Evolutionary conservation across 2,329 filamentous ascomycete species (phyloP), one percentile per base, ranked within the genome.

Genomic region (Catunica adiposa): DNA sequence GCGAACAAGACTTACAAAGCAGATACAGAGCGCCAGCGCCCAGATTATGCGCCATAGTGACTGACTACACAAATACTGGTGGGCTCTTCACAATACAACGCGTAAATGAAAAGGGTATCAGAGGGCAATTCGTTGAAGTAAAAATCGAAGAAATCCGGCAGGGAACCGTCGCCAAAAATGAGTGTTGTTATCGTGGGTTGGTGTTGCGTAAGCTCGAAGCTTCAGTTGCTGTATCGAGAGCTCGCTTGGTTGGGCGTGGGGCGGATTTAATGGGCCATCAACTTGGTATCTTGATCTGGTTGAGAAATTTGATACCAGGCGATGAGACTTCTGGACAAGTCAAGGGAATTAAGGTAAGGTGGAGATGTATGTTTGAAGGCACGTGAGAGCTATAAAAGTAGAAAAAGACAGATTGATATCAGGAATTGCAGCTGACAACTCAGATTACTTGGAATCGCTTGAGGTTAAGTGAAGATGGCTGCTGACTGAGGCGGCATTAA

Each of bases 21-120:
- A 60, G 53, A 54, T 59, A 58, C 53, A 57, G 51, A 54, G 57
- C 59, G 40, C 54, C 51, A 52, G 56, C 57, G 51, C 51, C 57
- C 48, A 60, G 51, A 42, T 58, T 50, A 29, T 56, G 54, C 48
- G 56, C 53, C 56, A 58, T 58, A 31, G 15, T 52, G 29, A 20
- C 42, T n/a, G 17, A 48, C 20, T 42, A 48, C 44, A 23, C 22
- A 14, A 48, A 9, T 15, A 20, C 23, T 15, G 3, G 44, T 22
- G 22, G 44, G 20, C 22, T 25, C 23, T 8, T 7, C 11, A 23
- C 23, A 48, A 48, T 26, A 8, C 9, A 14, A 14, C 26, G 22
- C 6, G 8, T 25, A 48, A 20, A 48, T 48, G 29, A 34, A 17
- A 37, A 54, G 25, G 3, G 22, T 6, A 20, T 7, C 20, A 55